Evolutionary conservation across 768 basidiomycete genomes (phyloP).

Genomic region (Megacollybia marginata): DNA sequence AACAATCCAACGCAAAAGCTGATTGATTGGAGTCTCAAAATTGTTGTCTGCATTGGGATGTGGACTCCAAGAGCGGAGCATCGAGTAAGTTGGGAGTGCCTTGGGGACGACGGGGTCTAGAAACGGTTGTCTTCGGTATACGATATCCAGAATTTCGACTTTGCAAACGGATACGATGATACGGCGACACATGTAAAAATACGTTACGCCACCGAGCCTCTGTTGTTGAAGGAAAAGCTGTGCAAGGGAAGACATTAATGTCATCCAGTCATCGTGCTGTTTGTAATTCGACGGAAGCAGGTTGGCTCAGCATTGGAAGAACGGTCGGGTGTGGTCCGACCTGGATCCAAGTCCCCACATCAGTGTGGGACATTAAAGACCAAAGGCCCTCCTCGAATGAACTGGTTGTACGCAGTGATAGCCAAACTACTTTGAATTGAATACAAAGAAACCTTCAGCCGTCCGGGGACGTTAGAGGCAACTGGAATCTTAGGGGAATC

Average conservation of each 20-base stretch:
- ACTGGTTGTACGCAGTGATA: too few species aligned
- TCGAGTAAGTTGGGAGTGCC: conserved; percentile 15
- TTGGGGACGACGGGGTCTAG: conserved; percentile 8
- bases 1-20: conserved; percentile 35
- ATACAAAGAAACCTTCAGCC: conserved; percentile 41
- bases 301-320: conserved; percentile 47
- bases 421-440: too few species aligned
- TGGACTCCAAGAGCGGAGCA: conserved; percentile 35
- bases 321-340: conserved; percentile 56
- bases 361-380: too few species aligned
- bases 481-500: conserved; percentile 48
- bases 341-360: conserved; percentile 61
- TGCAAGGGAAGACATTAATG: conserved; percentile 38
- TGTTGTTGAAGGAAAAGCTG: conserved; percentile 37
- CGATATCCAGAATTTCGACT: conserved; percentile 38
- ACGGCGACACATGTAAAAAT: conserved; percentile 41
- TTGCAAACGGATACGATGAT: conserved; percentile 58
- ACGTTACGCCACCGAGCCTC: conserved; percentile 47
- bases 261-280: conserved; percentile 33
- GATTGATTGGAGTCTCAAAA: conserved; percentile 38
- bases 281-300: conserved; percentile 46
- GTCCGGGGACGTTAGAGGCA: conserved; percentile 54
- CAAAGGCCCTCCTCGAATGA: too few species aligned
- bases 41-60: conserved; percentile 28
- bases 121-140: conserved; percentile 24